Evolutionary conservation across 2,329 filamentous ascomycete genomes (phyloP), one percentile per base, ranked within the genome.

Genomic region (Aspergillus alliaceus): DNA sequence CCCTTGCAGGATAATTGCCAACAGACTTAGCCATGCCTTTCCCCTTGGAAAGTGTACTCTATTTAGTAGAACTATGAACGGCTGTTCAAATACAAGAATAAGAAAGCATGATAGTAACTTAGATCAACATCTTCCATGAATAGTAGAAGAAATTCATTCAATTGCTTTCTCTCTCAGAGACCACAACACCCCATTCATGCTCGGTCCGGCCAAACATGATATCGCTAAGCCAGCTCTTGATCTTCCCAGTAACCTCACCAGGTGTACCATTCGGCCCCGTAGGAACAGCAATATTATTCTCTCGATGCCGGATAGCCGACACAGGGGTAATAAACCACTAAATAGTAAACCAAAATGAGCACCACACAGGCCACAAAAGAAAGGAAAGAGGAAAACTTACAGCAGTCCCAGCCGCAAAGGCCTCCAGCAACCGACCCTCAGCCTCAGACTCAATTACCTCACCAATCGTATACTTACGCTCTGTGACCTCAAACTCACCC

Each of bases 331-430:
- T 58, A 6, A 60, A 60, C 47, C 51, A 60, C 58, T 58, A 32
- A 1, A 51, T 14, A n/a, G n/a, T n/a, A n/a, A n/a, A n/a, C n/a
- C 6, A 25, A 14, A 2, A n/a, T 31, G 4, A 24, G 35, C 15
- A 8, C 6, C 3, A 18, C 18, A 24, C 5, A 4, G 6, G 8
- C 15, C 8, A 25, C 25, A 20, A 2, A 22, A 5, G 24, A 24
- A 31, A 15, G 11, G 20, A 5, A 3, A 11, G 14, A 8, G 8
- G 2, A 12, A 12, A 32, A 53, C 51, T 53, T 34, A 53, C 51
- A 22, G 91, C 92, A 53, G 91, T 96, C n/a, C 92, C 91, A 22
- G 89, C 85, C 3, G 88, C 89, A 71, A 96, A 96, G 4, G 89
- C 84, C 77, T 96, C 91, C 6, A 96, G 70, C 35, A 96, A 70